Evolutionary conservation across 1,284 basidiomycete genomes (phyloP), one percentile per base, ranked within the genome.

Genomic region (Cryptococcus sp.): DNA sequence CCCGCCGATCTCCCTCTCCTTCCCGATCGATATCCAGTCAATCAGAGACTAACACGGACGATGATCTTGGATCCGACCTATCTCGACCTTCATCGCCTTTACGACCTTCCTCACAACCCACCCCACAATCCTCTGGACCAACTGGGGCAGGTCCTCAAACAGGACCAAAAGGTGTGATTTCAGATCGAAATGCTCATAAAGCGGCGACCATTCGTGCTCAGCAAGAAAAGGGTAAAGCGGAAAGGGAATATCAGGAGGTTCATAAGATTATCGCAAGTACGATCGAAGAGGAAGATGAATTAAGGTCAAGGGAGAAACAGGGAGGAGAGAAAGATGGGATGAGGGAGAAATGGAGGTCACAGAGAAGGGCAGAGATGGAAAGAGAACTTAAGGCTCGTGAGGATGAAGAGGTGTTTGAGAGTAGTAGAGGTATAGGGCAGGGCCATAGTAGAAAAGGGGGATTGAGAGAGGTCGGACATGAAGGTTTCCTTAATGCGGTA

Each of bases 141-240:
- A 11, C 32, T 32, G 45, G 58, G 43, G 60, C 55, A 42, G 67
- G 67, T 13, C 55, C 65, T 2, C 64, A 67, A 48, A 77, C 76
- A 4, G 76, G 76, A 14, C 66, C 67, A 0, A 77, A 77, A 54
- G 76, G 74, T 14, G 76, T 77, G 7, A 55, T 75, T 4, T 57
- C 57, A 35, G 75, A 76, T 59, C 58, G 65, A 14, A 52, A 57
- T 46, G 64, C 63, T 3, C 53, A 58, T 0, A 50, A 53, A 0
- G 37, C 48, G 10, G 57, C 55, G 0, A 50, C 49, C 1, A 49
- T 57, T 1, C 47, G 50, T 0, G 60, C 49, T 11, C 51, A 55
- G 30, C 41, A 48, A 4, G 47, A 53, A 1, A 51, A 59, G 23
- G 45, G 43, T 8, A 46, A 38, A 8, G 56, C 36, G 3, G 52